phyloP scores from a whole-genome alignment of 495 filamentous ascomycete genomes.

The Daldinia childiae region DNA sequence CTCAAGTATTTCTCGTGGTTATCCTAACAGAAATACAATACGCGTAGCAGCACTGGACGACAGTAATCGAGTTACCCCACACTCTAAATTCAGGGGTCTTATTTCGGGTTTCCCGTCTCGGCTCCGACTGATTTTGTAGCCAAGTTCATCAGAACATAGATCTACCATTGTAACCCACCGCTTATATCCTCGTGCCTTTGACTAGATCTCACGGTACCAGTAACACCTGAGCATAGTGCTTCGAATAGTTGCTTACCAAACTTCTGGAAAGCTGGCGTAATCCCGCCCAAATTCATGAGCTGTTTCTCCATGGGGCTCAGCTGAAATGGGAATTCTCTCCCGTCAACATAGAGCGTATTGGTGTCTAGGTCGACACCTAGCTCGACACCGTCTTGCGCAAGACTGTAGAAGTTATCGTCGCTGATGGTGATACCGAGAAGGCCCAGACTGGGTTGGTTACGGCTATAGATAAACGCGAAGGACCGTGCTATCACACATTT shows the following conservation, averaged over 20 bases:
- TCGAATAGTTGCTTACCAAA: slow-evolving; percentile 1
- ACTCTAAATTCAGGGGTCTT: background rate
- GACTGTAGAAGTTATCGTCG: background rate
- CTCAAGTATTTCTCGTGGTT: background rate
- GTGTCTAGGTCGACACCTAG: background rate
- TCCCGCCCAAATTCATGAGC: background rate
- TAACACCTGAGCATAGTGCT: background rate
- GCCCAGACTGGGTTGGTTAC: background rate
- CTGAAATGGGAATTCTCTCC: background rate
- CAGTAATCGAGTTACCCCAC: background rate
- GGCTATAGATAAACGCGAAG: background rate
- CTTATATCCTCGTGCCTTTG: background rate
- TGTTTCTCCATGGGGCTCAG: background rate
- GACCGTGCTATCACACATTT: slow-evolving; percentile 1
- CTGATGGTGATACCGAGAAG: background rate
- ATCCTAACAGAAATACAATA: background rate
- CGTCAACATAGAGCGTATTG: background rate
- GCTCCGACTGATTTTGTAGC: background rate
- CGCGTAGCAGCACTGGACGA: background rate
- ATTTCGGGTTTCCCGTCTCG: background rate
- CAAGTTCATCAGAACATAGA: background rate
- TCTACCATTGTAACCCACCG: background rate
- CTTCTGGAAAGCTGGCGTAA: background rate
- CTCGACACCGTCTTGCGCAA: background rate
- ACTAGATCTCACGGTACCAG: background rate